Base-by-base conservation (phyloP, 306 rosid genomes). In the Corylus heterophylla region DNA sequence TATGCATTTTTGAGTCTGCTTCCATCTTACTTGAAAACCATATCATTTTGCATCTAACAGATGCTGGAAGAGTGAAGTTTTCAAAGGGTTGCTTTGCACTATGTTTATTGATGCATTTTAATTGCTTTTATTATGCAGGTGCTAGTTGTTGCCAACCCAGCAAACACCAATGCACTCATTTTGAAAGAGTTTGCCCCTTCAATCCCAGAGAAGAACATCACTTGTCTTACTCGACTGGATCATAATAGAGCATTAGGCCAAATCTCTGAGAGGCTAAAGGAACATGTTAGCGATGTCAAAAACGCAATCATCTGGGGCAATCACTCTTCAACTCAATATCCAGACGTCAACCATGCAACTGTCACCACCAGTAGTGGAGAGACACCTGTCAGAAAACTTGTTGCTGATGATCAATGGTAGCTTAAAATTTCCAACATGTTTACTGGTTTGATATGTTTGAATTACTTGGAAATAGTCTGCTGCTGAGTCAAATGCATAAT, bases 311-410 rank as follows among this genome's bases (percentile, higher is more conserved):
- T 95, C 50, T 95, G 98, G 98, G 97, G 99, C 2, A 93, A 93
- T 77, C 99, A 93, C 85, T 95, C 99, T 75, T 95, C 98, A 48
- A 90, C 97, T 59, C 98, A 95, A 79, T 92, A 95, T 73, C 98
- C 98, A 22, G 96, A 95, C 31, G 92, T 89, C 72, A 93, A 92
- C 77, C 99, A 95, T 67, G 99, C 97, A 5, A 90, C 86, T 2
- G 88, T 88, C 63, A 73, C 76, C 42, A 76, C 74, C 39, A 74
- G 70, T 54, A 7, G 62, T 0, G 87, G 79, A 8, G 85, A 81
- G 27, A 92, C 86, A 74, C 69, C 84, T 0, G 98, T 93, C 75
- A 75, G 85, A 77, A 87, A 89, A 80, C 83, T 76, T 73, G 87
- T 93, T 50, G 74, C 54, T 9, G 89, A 91, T 77, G 93, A 90